Conservation (phyloP, 306 rosid genomes). For the Cicer judaicum region DNA sequence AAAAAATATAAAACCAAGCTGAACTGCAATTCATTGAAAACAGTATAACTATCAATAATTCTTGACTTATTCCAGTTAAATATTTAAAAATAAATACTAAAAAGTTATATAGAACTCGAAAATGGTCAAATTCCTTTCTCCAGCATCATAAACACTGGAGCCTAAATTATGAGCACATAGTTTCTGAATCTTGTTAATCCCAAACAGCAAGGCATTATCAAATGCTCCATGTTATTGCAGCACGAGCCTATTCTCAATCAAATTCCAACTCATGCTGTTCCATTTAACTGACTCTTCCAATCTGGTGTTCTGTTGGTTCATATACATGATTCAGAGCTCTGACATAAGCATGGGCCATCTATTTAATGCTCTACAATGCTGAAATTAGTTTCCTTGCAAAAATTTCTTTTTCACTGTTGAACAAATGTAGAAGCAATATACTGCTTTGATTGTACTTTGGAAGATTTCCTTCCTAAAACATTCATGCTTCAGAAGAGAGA, state of each 20-base stretch:
- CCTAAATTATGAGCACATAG: slow-evolving; percentile 10
- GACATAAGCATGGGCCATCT: neutral
- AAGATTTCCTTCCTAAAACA: slow-evolving; percentile 27
- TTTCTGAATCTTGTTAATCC: slow-evolving; percentile 5
- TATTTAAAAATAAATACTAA: neutral
- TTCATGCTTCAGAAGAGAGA: slow-evolving; percentile 54
- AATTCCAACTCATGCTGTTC: slow-evolving; percentile 24
- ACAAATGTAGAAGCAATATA: slow-evolving; percentile 60
- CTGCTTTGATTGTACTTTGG: slow-evolving; percentile 8
- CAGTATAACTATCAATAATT: neutral
- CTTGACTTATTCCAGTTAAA: neutral
- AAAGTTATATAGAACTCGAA: slow-evolving; percentile 2
- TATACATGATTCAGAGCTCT: slow-evolving; percentile 11
- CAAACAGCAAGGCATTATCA: neutral
- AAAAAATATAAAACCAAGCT: too few relatives aligned
- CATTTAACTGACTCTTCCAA: neutral
- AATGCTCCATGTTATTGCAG: neutral
- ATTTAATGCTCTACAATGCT: slow-evolving; percentile 33
- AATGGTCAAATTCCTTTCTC: slow-evolving; percentile 5
- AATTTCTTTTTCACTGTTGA: slow-evolving; percentile 54
- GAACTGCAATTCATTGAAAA: neutral
- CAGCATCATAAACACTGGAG: neutral
- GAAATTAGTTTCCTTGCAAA: slow-evolving; percentile 62
- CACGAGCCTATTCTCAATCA: neutral
- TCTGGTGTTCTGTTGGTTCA: slow-evolving; percentile 19